Evolutionary conservation across 2,329 filamentous ascomycete species (phyloP), one percentile per base, ranked within the genome.

Genomic region (Pseudogymnoascus sp.): DNA sequence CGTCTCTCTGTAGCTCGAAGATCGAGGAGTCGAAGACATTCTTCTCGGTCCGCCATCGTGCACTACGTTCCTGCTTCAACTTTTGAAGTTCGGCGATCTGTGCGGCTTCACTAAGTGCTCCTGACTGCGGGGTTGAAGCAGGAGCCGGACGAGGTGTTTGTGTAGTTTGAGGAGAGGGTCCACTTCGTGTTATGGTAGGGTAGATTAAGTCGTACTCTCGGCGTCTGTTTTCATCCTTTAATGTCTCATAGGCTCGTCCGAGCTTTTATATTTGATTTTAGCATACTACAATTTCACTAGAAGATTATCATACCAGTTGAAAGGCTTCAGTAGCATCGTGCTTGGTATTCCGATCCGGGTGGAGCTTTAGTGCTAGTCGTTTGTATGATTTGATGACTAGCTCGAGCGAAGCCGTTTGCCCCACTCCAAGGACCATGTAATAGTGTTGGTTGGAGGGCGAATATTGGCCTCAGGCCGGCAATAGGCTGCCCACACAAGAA

Each of bases 201-300:
- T 76, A 76, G 23, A 73, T 68, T 61, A 68, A 65, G 57, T 77
- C 71, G 68, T 77, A 77, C 7, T 31, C 62, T 66, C 68, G 69
- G 11, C 75, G 75, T 67, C 71, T 67, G 43, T 4, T 63, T 64
- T 69, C 69, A 62, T 76, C 71, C 21, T 71, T 73, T 54, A 77
- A 67, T n/a, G 73, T 76, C 63, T 76, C 74, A 64, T 77, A 76
- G 36, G 75, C 75, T 67, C 39, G 61, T 62, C 39, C 66, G 19
- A 77, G 71, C 75, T 77, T 64, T 19, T 62, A 63, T 45, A 36
- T 43, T 41, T 45, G 2, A 57, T 51, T 54, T 64, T 45, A 65
- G 62, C n/a, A 62, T n/a, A 23, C 10, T 25, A 37, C 28, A 37
- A 60, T 61, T 62, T 64, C 10, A 13, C 13, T 11, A 6, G 54